These are phyloP conservation scores for Coemansia sp. DNA, from an alignment of 192 early-diverging fungal species.

Conservation along the genomic window DNA sequence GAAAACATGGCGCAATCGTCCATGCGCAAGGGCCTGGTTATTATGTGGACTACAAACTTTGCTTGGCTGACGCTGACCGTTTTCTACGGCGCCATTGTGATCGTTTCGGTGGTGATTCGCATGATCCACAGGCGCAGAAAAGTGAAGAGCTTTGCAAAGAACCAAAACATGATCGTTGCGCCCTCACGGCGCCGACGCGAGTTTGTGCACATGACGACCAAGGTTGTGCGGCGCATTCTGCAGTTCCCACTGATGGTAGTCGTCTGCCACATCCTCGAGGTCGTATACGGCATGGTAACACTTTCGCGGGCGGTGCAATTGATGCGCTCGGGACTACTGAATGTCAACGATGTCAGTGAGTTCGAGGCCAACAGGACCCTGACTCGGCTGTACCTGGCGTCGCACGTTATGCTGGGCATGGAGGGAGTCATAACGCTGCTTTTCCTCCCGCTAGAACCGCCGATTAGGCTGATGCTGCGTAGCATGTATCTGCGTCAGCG, in stretches of 20 bases:
- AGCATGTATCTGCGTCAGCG: conserved; percentile 31
- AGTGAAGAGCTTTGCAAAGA: conserved; percentile 12
- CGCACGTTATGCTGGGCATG: conserved; percentile 45
- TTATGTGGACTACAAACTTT: conserved; percentile 50
- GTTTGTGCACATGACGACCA: conserved; percentile 28
- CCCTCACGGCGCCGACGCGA: conserved; percentile 23
- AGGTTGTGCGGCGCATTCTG: conserved; percentile 43
- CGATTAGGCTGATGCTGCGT: conserved; percentile 42
- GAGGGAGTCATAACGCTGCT: conserved; percentile 43
- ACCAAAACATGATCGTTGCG: conserved; percentile 21
- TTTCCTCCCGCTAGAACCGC: conserved; percentile 46
- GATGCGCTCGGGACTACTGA: conserved; percentile 10
- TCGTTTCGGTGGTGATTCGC: conserved; percentile 34
- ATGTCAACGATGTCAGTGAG: neutral
- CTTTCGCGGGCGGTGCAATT: conserved; percentile 21
- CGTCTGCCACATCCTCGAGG: conserved; percentile 44
- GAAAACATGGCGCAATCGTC: conserved; percentile 26
- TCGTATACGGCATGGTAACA: conserved; percentile 37
- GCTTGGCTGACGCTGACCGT: conserved; percentile 49
- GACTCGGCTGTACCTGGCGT: conserved; percentile 33
- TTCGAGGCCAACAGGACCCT: conserved; percentile 11
- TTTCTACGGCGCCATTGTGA: conserved; percentile 40
- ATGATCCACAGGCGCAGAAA: conserved; percentile 30
- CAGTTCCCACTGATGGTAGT: conserved; percentile 50
- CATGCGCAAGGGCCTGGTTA: conserved; percentile 31